phyloP scores from a whole-genome alignment of 2,329 filamentous ascomycete species.

The Fusarium pseudocircinatum region DNA sequence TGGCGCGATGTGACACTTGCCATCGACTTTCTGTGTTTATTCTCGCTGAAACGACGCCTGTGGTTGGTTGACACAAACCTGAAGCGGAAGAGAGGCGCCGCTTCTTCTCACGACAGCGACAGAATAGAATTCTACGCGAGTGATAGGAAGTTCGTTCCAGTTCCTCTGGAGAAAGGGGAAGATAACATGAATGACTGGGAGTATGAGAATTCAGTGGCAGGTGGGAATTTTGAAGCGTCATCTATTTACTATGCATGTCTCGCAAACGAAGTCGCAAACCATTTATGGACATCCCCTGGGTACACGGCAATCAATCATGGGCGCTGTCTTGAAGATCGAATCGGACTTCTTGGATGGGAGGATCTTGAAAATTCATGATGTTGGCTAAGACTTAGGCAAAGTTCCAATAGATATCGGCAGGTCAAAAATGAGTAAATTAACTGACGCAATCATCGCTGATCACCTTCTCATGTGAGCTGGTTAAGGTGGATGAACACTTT shows the following conservation, averaged over 20 bases:
- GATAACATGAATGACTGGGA: background rate
- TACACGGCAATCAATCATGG: background rate
- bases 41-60: background rate
- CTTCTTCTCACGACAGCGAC: background rate
- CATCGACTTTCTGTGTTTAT: background rate
- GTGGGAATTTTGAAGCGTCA: background rate
- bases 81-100: background rate
- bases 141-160: background rate
- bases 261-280: background rate
- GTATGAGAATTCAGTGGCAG: background rate
- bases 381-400: background rate
- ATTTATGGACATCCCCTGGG: too few species aligned
- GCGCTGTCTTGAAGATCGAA: background rate
- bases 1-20: background rate
- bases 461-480: fast-evolving
- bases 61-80: background rate
- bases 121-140: too few species aligned
- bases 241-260: background rate
- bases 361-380: background rate
- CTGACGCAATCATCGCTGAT: too few species aligned
- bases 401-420: background rate
- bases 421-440: background rate
- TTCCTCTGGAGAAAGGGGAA: background rate
- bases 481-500: background rate
- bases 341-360: background rate